Evolutionary conservation across 139 green algal species (phyloP), one percentile per base, ranked within the genome.

Genomic region (Chlamydomonas asymmetrica): DNA sequence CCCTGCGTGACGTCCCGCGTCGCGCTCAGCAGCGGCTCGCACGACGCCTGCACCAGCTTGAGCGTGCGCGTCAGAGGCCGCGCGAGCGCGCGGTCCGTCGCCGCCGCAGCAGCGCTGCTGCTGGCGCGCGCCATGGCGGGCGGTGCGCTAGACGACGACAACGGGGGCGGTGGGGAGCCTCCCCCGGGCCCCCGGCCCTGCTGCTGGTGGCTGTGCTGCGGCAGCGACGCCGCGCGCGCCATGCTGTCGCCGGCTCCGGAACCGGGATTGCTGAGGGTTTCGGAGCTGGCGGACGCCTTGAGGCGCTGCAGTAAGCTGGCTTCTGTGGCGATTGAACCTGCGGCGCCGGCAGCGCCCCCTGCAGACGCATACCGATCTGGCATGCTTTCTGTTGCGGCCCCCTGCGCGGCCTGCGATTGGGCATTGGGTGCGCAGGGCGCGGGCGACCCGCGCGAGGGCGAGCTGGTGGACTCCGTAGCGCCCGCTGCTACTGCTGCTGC

Each of bases 1-100:
- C 71, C 59, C 43, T n/a, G 59, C 34, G 71, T 69, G 5, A 77
- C 71, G 59, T 77, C 71, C 22, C 59, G 59, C 59, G 71, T 39
- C 41, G 68, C 71, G 35, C 54, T 56, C 2, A 69, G 69, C 41
- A 77, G 71, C 59, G 71, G 71, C 38, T 77, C 71, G 62, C 71
- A 77, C 13, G 71, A 57, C 59, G 59, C 60, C 59, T 77, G 71
- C 40, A 77, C 71, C 41, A 34, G 41, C 31, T 32, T 20, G 32
- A 77, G 59, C 41, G 59, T 70, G 41, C 71, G 71, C 4, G 71
- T 59, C 71, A 77, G 59, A 32, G 71, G 71, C 41, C 59, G 59
- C 41, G 71, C 59, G 59, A 62, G 41, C 71, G 69, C 69, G 13
- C 59, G 59, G 2, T 57, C 71, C 22, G 69, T 39, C 29, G 71